Conservation (phyloP, 441 rosid species). For the Rhodomyrtus psidioides region DNA sequence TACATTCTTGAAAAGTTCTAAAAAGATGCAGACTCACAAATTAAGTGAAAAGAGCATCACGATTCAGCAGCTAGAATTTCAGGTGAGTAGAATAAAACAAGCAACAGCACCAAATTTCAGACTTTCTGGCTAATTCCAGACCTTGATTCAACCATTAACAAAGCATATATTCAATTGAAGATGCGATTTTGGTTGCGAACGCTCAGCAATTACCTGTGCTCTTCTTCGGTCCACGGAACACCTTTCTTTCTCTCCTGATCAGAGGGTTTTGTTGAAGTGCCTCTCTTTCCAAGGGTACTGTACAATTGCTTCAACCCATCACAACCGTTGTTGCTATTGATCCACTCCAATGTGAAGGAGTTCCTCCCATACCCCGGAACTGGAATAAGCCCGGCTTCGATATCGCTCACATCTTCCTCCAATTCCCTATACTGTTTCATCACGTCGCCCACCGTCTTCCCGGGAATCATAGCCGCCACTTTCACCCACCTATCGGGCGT, state of each 20-base stretch:
- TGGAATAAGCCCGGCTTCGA: constrained; percentile 89
- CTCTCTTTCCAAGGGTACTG: constrained; percentile 59
- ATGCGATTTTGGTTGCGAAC: neutral
- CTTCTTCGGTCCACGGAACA: constrained; percentile 98
- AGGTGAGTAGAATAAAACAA: neutral
- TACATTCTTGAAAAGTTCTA: neutral
- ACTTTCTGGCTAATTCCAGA: neutral
- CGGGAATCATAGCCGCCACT: constrained; percentile 87
- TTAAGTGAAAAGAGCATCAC: neutral
- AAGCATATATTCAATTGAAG: neutral
- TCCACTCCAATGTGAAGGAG: constrained; percentile 85
- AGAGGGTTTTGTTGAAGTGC: constrained; percentile 36
- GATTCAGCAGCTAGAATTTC: neutral
- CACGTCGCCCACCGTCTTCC: constrained; percentile 83
- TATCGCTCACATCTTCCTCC: constrained; percentile 87
- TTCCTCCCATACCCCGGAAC: constrained; percentile 68
- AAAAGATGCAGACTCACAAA: neutral
- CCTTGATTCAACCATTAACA: neutral
- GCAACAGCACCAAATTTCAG: neutral
- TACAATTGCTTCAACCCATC: constrained; percentile 45
- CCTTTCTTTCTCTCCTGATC: constrained; percentile 97
- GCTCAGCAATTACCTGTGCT: constrained; percentile 51
- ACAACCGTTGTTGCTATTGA: constrained; percentile 23
- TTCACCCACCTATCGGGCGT: constrained; percentile 83
- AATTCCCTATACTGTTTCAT: constrained; percentile 83